These are phyloP conservation scores for Suhomyces xylopsoci DNA, from an alignment of 805 yeast species.

Conservation along the genomic window DNA sequence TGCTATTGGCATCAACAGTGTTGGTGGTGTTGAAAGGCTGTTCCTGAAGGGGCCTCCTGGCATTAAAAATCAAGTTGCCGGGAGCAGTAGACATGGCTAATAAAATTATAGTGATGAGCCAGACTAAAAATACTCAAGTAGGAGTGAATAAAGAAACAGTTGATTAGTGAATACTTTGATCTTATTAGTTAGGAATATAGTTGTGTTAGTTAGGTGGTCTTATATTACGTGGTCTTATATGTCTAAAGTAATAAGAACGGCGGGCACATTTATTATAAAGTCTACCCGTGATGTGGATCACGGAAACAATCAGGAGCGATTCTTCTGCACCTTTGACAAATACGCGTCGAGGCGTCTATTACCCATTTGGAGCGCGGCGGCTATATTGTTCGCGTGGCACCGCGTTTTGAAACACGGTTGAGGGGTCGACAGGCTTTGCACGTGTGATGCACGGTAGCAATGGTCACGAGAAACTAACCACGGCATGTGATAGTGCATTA, in stretches of 20 bases:
- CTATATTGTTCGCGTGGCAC: constrained; percentile 1
- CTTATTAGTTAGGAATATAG: too few relatives aligned
- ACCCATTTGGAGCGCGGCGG: neutral
- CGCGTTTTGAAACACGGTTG: constrained; percentile 7
- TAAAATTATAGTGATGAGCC: neutral
- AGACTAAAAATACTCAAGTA: too few relatives aligned
- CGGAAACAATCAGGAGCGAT: constrained; percentile 2
- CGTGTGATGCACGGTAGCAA: constrained; percentile 1
- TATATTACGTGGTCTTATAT: neutral
- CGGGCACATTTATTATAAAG: constrained; percentile 1
- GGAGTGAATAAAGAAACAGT: too few relatives aligned
- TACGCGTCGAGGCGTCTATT: constrained; percentile 3
- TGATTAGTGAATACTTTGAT: too few relatives aligned
- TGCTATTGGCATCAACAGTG: constrained; percentile 1
- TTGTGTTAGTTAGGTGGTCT: too few relatives aligned
- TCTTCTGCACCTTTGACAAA: neutral
- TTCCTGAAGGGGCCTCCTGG: constrained; percentile 11
- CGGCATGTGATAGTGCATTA: neutral
- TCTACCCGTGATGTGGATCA: constrained; percentile 2
- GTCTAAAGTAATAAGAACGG: neutral
- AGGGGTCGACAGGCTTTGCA: neutral
- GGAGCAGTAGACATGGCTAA: constrained; percentile 5
- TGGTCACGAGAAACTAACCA: neutral
- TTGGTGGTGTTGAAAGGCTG: constrained; percentile 7
- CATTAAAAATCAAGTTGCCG: constrained; percentile 2